A percentile compares a stretch with the other conserved stretches of the same genome.
These are phyloP conservation scores for Arctium minus DNA, from an alignment of 129 eudicot species.

Conservation along the genomic window DNA sequence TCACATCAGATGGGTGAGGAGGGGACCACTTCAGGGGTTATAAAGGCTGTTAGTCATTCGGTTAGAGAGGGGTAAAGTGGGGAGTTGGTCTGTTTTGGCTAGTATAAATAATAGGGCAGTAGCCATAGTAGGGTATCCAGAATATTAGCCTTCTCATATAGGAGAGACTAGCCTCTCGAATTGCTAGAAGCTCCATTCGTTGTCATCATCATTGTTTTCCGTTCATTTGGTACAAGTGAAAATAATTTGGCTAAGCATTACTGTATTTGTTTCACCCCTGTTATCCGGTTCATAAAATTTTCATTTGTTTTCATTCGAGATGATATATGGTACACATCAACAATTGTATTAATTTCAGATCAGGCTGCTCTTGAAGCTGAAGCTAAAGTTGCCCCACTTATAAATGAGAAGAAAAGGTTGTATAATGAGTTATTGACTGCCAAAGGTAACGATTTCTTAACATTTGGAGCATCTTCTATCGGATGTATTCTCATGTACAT, in stretches of 20 bases:
- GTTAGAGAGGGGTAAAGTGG: not conserved
- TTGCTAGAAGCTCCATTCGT: not conserved
- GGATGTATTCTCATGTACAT: not conserved
- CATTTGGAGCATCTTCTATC: not conserved
- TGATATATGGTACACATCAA: conserved; percentile 13
- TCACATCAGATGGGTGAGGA: not conserved
- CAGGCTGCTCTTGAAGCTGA: conserved; percentile 94
- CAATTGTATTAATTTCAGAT: conserved; percentile 52
- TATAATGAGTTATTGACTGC: conserved; percentile 80
- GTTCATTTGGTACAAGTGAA: not conserved
- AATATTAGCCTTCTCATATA: not conserved
- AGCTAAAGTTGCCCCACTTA: conserved; percentile 77
- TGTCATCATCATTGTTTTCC: not conserved
- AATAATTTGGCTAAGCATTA: not conserved
- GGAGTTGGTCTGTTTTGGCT: not conserved
- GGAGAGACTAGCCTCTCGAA: not conserved
- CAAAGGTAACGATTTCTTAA: conserved; percentile 56
- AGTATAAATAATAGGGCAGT: not conserved
- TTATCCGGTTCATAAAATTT: not conserved
- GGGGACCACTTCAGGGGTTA: not conserved
- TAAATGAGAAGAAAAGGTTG: conserved; percentile 77
- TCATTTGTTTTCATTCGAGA: conserved; percentile 7
- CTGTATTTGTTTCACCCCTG: not conserved
- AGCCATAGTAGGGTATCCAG: not conserved
- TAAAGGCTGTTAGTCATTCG: not conserved